phyloP scores from a whole-genome alignment of 257 asterid species.

The Solanum arcanum region DNA sequence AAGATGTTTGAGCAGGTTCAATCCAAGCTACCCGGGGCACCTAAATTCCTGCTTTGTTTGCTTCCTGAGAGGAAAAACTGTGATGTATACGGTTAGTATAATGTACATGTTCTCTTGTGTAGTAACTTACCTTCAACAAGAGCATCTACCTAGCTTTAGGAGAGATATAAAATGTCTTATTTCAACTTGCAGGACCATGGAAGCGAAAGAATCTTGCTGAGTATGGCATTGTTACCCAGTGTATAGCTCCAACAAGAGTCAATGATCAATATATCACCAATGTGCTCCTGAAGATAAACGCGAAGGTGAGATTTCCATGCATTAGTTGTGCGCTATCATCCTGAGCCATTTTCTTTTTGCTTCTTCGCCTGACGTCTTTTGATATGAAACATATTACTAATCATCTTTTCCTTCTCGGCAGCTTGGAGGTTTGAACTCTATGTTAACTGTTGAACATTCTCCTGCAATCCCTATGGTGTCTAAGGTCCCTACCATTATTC shows the following conservation, averaged over 20 bases:
- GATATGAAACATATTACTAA: not conserved
- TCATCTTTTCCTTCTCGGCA: slow-evolving; percentile 7
- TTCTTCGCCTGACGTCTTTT: not conserved
- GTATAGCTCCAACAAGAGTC: slow-evolving; percentile 59
- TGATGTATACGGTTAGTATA: slow-evolving; percentile 58
- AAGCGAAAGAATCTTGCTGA: slow-evolving; percentile 65
- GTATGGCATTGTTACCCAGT: slow-evolving; percentile 79
- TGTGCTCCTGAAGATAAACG: slow-evolving; percentile 69
- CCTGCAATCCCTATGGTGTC: slow-evolving; percentile 65
- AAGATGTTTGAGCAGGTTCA: slow-evolving; percentile 62
- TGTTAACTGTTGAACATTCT: slow-evolving; percentile 49
- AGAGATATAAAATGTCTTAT: not conserved
- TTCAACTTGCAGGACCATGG: slow-evolving; percentile 59
- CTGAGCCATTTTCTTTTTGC: not conserved
- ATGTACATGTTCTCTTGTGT: not conserved
- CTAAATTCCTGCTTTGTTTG: slow-evolving; percentile 66
- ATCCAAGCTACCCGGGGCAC: slow-evolving; percentile 62
- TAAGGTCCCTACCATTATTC: slow-evolving; percentile 61
- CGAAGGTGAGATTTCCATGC: slow-evolving; percentile 41
- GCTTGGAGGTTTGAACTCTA: slow-evolving; percentile 87
- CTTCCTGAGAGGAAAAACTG: slow-evolving; percentile 82
- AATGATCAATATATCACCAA: slow-evolving; percentile 79
- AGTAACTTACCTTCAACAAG: not conserved
- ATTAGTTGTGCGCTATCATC: not conserved
- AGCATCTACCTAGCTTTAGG: not conserved